phyloP scores from a whole-genome alignment of 1,139 yeast species.

The Meyerozyma sp. region DNA sequence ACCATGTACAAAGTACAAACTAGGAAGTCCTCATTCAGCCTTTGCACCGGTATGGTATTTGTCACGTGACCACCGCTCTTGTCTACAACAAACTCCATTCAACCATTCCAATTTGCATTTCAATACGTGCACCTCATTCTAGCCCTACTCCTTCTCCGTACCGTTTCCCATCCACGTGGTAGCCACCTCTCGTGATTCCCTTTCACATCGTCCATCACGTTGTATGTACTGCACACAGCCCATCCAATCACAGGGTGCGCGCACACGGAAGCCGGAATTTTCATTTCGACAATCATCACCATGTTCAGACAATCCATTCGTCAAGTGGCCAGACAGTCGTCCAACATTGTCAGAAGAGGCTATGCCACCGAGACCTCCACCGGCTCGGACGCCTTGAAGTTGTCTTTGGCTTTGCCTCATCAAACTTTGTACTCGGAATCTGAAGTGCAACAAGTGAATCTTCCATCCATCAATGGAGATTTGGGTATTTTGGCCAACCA shows the following conservation, averaged over 20 bases:
- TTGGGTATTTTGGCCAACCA: slow-evolving; percentile 97
- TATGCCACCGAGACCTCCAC: slow-evolving; percentile 81
- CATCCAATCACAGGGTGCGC: slow-evolving; percentile 1
- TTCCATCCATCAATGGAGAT: slow-evolving; percentile 95
- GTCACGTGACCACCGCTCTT: no score
- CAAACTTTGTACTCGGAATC: slow-evolving; percentile 52
- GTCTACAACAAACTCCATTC: no score
- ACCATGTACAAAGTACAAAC: no score
- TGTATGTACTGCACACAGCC: not conserved
- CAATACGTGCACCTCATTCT: no score
- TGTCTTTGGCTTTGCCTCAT: slow-evolving; percentile 89
- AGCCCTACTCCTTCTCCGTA: no score
- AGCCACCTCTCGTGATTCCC: no score
- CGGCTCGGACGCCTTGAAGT: slow-evolving; percentile 70
- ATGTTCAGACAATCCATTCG: slow-evolving; percentile 71
- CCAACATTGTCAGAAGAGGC: slow-evolving; percentile 64
- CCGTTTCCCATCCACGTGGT: no score
- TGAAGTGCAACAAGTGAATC: slow-evolving; percentile 81
- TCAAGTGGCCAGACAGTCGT: slow-evolving; percentile 62
- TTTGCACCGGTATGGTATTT: no score
- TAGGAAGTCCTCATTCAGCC: no score
- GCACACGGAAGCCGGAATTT: slow-evolving; percentile 2
- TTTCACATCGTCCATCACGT: no score
- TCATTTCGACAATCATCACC: slow-evolving; percentile 8
- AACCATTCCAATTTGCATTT: no score